These are phyloP conservation scores for Ogataea pini DNA, from an alignment of 805 yeast species.

Conservation along the genomic window DNA sequence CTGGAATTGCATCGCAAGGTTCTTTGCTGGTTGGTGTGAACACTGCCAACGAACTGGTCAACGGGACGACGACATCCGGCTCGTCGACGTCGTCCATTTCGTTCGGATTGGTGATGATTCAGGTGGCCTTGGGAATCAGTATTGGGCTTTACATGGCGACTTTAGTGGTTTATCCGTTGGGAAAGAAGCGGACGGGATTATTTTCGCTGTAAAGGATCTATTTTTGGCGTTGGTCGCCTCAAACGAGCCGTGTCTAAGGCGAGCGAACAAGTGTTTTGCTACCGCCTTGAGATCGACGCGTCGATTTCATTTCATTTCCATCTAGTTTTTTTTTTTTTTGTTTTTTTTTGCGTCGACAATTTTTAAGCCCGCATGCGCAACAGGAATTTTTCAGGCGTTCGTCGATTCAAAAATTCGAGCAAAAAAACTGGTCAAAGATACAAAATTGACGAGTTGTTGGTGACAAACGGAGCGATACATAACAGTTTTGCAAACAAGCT, in stretches of 20 bases:
- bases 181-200: slow-evolving; percentile 83
- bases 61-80: slow-evolving; percentile 11
- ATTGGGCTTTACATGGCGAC: slow-evolving; percentile 94
- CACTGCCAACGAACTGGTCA: slow-evolving; percentile 67
- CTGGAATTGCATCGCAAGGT: slow-evolving; percentile 91
- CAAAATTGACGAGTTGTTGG: neutral
- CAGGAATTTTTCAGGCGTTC: neutral
- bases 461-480: neutral
- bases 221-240: no score
- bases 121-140: slow-evolving; percentile 90
- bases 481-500: neutral
- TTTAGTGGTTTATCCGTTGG: slow-evolving; percentile 85
- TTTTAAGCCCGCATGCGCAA: neutral
- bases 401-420: slow-evolving; percentile 1
- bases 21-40: slow-evolving; percentile 77
- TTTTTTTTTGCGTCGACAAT: neutral
- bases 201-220: slow-evolving; percentile 59
- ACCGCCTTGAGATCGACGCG: neutral
- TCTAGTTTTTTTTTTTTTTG: no score
- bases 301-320: no score
- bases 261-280: no score
- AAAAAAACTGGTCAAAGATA: neutral
- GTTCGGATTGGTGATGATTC: slow-evolving; percentile 86
- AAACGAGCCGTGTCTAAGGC: no score
- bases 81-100: slow-evolving; percentile 37